These are phyloP conservation scores for Ophiosphaerella narmari DNA, from an alignment of 2,329 filamentous ascomycete genomes.

Conservation along the genomic window DNA sequence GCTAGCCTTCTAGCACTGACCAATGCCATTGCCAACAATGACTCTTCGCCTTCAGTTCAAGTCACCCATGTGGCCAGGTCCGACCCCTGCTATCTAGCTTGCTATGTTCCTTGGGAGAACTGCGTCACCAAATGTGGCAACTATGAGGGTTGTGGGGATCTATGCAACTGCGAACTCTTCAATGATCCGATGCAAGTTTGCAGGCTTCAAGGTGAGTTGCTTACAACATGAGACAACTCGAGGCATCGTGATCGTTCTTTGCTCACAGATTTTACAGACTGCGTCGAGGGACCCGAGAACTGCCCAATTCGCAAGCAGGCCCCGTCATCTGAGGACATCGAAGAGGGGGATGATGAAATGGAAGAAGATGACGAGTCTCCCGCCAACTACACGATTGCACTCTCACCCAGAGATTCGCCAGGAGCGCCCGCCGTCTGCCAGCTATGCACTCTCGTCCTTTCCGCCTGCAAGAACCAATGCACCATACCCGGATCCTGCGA, in stretches of 20 bases:
- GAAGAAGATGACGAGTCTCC: too few relatives aligned
- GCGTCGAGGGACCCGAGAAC: background rate
- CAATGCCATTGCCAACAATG: background rate
- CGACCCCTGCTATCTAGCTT: background rate
- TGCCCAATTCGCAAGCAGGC: background rate
- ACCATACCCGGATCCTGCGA: too few relatives aligned
- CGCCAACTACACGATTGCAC: too few relatives aligned
- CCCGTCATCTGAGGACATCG: too few relatives aligned
- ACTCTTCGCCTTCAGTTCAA: background rate
- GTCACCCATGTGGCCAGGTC: background rate
- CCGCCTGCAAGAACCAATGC: too few relatives aligned
- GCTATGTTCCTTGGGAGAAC: background rate
- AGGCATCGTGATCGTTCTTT: background rate
- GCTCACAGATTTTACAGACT: background rate
- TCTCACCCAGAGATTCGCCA: too few relatives aligned
- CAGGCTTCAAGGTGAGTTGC: background rate
- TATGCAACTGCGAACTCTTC: background rate
- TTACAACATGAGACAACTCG: too few relatives aligned
- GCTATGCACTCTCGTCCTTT: too few relatives aligned
- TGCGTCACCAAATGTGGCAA: background rate
- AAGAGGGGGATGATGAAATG: background rate
- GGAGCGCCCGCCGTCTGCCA: too few relatives aligned
- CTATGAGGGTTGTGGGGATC: background rate
- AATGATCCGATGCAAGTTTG: background rate
- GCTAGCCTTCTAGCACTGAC: background rate